phyloP scores from a whole-genome alignment of 129 eudicot genomes.

The Centella asiatica region DNA sequence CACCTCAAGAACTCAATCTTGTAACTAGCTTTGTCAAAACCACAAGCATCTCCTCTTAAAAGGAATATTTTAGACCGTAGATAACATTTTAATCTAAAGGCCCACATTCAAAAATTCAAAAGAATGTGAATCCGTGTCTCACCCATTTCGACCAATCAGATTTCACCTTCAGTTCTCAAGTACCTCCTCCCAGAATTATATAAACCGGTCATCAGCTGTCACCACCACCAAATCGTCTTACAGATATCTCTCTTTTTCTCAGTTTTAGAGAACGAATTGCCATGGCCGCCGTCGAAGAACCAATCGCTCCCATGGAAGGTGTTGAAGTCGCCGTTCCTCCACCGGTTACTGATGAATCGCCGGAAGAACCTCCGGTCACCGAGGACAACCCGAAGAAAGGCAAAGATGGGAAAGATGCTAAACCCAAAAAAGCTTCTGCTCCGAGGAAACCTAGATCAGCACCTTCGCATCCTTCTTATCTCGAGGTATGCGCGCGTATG shows the following conservation, averaged over 20 bases:
- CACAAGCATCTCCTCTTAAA: too few relatives aligned
- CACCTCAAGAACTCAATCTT: background rate
- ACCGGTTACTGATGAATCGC: background rate
- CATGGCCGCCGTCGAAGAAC: slow-evolving; percentile 6
- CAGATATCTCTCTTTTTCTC: background rate
- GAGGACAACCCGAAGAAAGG: too few relatives aligned
- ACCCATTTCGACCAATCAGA: slow-evolving; percentile 12
- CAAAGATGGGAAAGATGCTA: background rate
- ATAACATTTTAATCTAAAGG: background rate
- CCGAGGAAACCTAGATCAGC: slow-evolving; percentile 8
- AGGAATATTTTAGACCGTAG: background rate
- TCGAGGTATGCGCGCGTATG: background rate
- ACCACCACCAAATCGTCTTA: too few relatives aligned
- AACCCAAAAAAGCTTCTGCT: slow-evolving; percentile 7
- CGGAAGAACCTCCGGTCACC: background rate
- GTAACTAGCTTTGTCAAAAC: too few relatives aligned
- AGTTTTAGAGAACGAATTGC: background rate
- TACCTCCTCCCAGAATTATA: background rate
- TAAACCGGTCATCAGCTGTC: slow-evolving; percentile 10
- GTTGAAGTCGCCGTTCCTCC: slow-evolving; percentile 1
- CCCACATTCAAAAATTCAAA: background rate
- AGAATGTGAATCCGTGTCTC: slow-evolving; percentile 3
- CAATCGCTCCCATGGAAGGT: slow-evolving; percentile 1
- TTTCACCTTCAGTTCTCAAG: background rate
- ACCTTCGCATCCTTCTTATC: slow-evolving; percentile 8